Evolutionary conservation across 2,329 filamentous ascomycete species (phyloP).

Genomic region (Penicillium sumatraense): DNA sequence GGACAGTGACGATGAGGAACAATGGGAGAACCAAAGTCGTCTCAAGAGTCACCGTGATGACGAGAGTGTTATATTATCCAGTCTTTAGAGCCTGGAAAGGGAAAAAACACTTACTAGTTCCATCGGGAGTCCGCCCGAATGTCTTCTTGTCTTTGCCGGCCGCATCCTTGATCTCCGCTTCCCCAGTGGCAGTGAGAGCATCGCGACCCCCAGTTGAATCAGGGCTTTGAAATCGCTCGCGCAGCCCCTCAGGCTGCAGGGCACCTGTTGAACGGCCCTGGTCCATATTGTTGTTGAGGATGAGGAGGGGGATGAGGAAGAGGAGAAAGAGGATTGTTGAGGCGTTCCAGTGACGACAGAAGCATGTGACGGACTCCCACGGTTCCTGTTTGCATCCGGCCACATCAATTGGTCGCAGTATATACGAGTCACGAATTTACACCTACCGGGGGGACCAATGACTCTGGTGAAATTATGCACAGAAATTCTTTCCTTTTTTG

Average conservation of each 20-base stretch:
- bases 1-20: background rate
- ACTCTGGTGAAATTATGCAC: background rate
- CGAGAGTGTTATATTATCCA: no score
- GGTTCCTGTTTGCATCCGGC: constrained; percentile 22
- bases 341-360: constrained; percentile 22
- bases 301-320: constrained; percentile 16
- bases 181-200: constrained; percentile 40
- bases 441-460: background rate
- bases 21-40: background rate
- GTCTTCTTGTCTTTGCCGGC: constrained; percentile 71
- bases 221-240: constrained; percentile 50
- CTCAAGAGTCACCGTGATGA: background rate
- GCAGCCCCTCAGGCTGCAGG: constrained; percentile 48
- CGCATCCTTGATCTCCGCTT: constrained; percentile 51
- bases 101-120: constrained; percentile 70
- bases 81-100: background rate
- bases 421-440: background rate
- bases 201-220: constrained; percentile 54
- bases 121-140: constrained; percentile 87
- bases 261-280: constrained; percentile 43
- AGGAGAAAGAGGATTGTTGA: constrained; percentile 18
- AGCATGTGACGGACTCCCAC: constrained; percentile 30
- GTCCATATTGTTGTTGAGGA: constrained; percentile 40
- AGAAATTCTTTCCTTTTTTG: background rate
- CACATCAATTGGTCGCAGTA: background rate